phyloP scores from a whole-genome alignment of 495 filamentous ascomycete species.

The Penicillium daleae region DNA sequence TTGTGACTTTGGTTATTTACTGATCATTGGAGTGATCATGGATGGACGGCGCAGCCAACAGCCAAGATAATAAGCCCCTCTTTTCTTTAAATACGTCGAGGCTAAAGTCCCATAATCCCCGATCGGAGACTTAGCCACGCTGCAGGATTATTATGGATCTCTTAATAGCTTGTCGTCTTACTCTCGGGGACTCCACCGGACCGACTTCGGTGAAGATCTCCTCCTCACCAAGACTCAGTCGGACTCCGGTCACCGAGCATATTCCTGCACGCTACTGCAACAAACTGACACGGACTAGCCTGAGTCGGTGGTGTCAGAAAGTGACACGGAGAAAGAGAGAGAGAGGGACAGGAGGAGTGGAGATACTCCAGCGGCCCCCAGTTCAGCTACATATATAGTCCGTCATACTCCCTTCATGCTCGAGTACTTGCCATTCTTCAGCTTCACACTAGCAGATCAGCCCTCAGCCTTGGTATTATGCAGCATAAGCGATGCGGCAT shows the following conservation, averaged over 20 bases:
- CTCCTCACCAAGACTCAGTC: not conserved
- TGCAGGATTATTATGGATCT: not conserved
- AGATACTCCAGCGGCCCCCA: not conserved
- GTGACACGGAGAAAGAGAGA: not conserved
- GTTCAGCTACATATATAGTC: conserved; percentile 10
- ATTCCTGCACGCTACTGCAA: conserved; percentile 18
- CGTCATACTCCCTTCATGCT: too few relatives aligned
- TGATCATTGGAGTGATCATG: not conserved
- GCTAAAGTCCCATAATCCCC: conserved; percentile 2
- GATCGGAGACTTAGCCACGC: conserved; percentile 1
- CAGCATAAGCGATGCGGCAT: not conserved
- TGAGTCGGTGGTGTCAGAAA: not conserved
- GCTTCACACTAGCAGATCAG: not conserved
- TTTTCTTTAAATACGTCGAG: not conserved
- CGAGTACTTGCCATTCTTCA: not conserved
- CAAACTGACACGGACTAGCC: not conserved
- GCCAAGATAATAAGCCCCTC: not conserved
- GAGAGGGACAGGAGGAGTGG: not conserved
- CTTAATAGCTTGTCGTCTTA: not conserved
- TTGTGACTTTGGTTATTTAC: not conserved
- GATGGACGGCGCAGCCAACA: not conserved
- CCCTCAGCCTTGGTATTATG: not conserved
- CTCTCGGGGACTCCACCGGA: conserved; percentile 11
- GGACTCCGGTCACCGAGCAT: conserved; percentile 15
- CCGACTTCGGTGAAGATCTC: conserved; percentile 13